These are phyloP conservation scores for Alternaria sp. DNA, from an alignment of 2,329 filamentous ascomycete species.

Conservation along the genomic window DNA sequence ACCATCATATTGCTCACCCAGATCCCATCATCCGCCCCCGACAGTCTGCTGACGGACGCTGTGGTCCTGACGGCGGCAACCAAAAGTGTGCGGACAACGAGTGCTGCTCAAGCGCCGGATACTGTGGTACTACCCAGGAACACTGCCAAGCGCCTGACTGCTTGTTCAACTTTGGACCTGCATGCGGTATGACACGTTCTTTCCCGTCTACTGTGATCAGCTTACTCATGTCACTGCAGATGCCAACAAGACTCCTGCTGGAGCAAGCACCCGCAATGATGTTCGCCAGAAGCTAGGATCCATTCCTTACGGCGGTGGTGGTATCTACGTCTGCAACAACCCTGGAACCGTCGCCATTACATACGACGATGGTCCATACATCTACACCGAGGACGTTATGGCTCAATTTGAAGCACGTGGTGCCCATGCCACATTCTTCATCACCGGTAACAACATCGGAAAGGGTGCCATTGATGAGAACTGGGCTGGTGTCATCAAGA, in stretches of 20 bases:
- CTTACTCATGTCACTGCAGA: constrained; percentile 56
- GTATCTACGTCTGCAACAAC: constrained; percentile 63
- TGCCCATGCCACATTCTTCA: constrained; percentile 74
- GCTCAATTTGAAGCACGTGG: constrained; percentile 66
- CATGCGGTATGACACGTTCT: not conserved
- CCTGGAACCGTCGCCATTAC: constrained; percentile 71
- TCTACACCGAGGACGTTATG: constrained; percentile 68
- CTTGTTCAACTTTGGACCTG: constrained; percentile 66
- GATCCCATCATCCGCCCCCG: constrained; percentile 34
- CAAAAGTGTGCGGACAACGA: constrained; percentile 40
- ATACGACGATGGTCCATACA: constrained; percentile 71
- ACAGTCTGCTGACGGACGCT: constrained; percentile 38
- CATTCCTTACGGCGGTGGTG: constrained; percentile 64
- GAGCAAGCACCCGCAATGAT: constrained; percentile 62
- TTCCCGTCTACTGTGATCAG: not conserved
- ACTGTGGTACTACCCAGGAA: constrained; percentile 62
- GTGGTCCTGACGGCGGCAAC: constrained; percentile 32
- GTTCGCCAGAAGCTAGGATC: constrained; percentile 58
- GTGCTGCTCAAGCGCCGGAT: constrained; percentile 51
- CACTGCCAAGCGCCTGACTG: constrained; percentile 70
- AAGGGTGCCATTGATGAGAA: constrained; percentile 66
- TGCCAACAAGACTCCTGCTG: constrained; percentile 64
- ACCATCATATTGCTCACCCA: constrained; percentile 26
- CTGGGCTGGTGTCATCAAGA: constrained; percentile 62
- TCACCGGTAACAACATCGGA: constrained; percentile 66